A percentile compares a stretch with the other conserved stretches of the same genome.
Conservation (phyloP, 352 stramenopile genomes). For the Globisporangium cederbergense region DNA sequence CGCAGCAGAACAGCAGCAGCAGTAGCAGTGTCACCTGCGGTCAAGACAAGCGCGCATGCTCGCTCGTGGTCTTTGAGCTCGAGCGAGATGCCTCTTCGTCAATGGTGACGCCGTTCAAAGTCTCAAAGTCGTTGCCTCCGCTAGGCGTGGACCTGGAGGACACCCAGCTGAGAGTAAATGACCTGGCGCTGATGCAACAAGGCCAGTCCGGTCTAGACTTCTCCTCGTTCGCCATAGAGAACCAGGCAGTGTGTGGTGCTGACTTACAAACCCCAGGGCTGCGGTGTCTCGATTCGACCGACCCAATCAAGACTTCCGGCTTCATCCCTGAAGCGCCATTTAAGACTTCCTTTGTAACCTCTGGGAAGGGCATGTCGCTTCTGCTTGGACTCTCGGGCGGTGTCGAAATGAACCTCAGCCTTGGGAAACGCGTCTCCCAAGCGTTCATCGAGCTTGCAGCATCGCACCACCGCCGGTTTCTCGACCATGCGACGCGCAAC, state of each 20-base stretch:
- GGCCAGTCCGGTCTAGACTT: neutral
- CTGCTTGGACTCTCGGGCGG: neutral
- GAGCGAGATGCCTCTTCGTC: neutral
- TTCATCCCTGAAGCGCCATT: neutral
- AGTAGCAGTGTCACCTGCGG: neutral
- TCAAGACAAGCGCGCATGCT: neutral
- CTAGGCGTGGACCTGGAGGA: neutral
- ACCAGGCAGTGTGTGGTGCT: neutral
- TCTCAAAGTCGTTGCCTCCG: neutral
- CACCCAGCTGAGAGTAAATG: neutral
- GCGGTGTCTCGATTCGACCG: neutral
- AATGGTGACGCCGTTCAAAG: neutral
- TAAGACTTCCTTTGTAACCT: neutral
- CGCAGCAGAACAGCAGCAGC: neutral
- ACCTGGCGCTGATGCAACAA: neutral
- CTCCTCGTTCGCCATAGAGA: slow-evolving; percentile 3
- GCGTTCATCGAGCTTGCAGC: neutral
- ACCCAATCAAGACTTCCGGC: neutral
- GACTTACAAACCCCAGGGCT: neutral
- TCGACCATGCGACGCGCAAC: neutral
- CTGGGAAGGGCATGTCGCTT: neutral
- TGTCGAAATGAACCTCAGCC: neutral
- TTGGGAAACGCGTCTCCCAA: slow-evolving; percentile 1
- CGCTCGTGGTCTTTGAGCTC: neutral
- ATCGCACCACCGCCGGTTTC: slow-evolving; percentile 1